These are phyloP conservation scores for Aspergillus persii DNA, from an alignment of 2,329 filamentous ascomycete genomes.

Conservation along the genomic window DNA sequence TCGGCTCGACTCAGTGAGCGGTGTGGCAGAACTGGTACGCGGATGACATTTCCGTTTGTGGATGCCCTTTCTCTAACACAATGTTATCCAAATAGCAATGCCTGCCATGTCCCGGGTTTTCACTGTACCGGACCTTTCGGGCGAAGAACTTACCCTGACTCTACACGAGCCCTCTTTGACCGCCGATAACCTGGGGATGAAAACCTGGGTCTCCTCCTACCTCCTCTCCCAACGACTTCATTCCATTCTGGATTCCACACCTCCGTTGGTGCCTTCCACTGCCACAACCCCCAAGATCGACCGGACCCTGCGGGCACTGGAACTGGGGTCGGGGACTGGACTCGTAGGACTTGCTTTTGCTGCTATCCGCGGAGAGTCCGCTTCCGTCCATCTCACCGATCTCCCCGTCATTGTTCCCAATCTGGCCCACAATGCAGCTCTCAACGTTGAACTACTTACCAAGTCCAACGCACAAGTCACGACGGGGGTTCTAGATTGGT, in stretches of 20 bases:
- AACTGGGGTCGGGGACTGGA: constrained; percentile 87
- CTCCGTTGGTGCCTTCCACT: constrained; percentile 29
- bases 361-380: constrained; percentile 57
- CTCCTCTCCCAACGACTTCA: constrained; percentile 72
- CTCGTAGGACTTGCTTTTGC: constrained; percentile 86
- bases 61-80: not conserved
- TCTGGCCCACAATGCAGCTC: constrained; percentile 67
- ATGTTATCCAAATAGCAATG: constrained; percentile 49
- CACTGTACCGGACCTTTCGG: constrained; percentile 49
- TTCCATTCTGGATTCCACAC: constrained; percentile 38
- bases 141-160: constrained; percentile 59
- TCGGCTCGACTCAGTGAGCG: constrained; percentile 79
- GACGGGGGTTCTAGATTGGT: constrained; percentile 73
- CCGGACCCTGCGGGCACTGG: constrained; percentile 53
- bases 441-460: constrained; percentile 60
- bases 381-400: constrained; percentile 73
- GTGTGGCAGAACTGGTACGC: constrained; percentile 69
- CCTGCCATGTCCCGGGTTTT: constrained; percentile 62
- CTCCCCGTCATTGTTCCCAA: constrained; percentile 76
- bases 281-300: constrained; percentile 20
- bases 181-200: constrained; percentile 82
- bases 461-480: constrained; percentile 56
- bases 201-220: constrained; percentile 93
- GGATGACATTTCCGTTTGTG: not conserved
- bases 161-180: constrained; percentile 86